Conservation (phyloP, 2,329 filamentous ascomycete species). For the Emergomyces africanus region DNA sequence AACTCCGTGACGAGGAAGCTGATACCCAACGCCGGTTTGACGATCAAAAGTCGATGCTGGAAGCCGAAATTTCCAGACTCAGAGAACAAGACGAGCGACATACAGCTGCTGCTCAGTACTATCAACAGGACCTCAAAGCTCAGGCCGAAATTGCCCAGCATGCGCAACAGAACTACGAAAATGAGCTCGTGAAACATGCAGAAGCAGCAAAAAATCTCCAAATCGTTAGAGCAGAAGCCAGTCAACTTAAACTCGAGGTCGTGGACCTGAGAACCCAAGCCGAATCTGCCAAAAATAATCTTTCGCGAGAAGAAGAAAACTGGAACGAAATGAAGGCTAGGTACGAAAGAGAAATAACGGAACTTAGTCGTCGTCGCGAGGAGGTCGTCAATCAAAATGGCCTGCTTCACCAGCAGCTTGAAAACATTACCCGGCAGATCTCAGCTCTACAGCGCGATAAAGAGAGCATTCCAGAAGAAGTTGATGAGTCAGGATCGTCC, state of each 20-base stretch:
- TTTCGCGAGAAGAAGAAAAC: slow-evolving; percentile 70
- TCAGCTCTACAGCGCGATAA: slow-evolving; percentile 66
- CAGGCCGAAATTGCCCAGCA: slow-evolving; percentile 89
- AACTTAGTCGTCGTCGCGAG: slow-evolving; percentile 65
- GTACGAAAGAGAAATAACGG: slow-evolving; percentile 70
- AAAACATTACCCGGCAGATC: slow-evolving; percentile 70
- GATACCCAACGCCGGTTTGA: slow-evolving; percentile 59
- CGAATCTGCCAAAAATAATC: slow-evolving; percentile 67
- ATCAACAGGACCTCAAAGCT: slow-evolving; percentile 81
- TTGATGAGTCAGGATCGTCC: slow-evolving; percentile 36
- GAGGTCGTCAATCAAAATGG: slow-evolving; percentile 84
- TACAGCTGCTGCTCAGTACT: slow-evolving; percentile 64
- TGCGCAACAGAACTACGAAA: slow-evolving; percentile 91
- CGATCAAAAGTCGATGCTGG: slow-evolving; percentile 68
- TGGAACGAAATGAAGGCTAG: slow-evolving; percentile 73
- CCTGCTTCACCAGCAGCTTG: slow-evolving; percentile 77
- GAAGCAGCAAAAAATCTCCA: slow-evolving; percentile 84
- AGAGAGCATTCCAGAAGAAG: slow-evolving; percentile 40
- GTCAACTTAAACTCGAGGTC: slow-evolving; percentile 67
- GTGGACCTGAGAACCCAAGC: slow-evolving; percentile 65
- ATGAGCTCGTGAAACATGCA: slow-evolving; percentile 86
- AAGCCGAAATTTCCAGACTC: slow-evolving; percentile 65
- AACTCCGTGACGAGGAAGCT: slow-evolving; percentile 65
- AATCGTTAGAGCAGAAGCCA: slow-evolving; percentile 63
- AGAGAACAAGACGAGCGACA: slow-evolving; percentile 76